Base-by-base conservation (phyloP, 2,329 filamentous ascomycete species). In the Pestalotiopsis sp. region DNA sequence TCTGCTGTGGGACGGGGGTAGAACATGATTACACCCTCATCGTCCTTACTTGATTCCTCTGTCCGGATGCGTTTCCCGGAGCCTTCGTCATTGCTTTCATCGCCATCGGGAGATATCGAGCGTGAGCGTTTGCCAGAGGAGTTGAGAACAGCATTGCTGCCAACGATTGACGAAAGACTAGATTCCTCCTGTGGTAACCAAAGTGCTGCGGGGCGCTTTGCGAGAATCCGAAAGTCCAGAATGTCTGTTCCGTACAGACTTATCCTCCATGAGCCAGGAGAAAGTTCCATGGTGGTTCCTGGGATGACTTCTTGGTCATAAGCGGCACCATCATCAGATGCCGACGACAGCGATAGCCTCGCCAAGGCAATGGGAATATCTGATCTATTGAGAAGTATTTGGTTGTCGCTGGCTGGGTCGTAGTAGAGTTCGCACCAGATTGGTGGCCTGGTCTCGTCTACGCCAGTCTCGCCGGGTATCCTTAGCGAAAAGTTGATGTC, bases 381-480 rank as follows among this genome's bases (percentile, higher is more conserved):
- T 17, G 87, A 88, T 68, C 81, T 83, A 76, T 89, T 90, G 65
- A 84, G 76, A 31, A 89, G 82, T 69, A 89, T 87, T 72, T 88
- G 83, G 75, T 86, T 85, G 75, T 89, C 87, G 78, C 87, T 88
- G 70, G 83, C 80, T 17, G 87, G 87, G 75, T 89, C 86, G 72
- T 89, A 89, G 73, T 89, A 89, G 45, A 90, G 79, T 75, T 89
- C 86, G 75, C 86, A 89, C 85, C 85, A 88, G n/a, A 89, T 73
- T 4, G 84, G 82, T 17, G 86, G 85, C 17, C 84, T 79, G 7
- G 80, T 79, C 59, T 82, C 81, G 58, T 78, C 78, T 68, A 84
- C 81, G 56, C 80, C 78, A 65, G 78, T 80, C 68, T 85, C 83
- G 17, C 83, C 82, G 4, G 87, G 87, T 68, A 89, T 87, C 64